Evolutionary conservation across 1,284 basidiomycete species (phyloP).

Genomic region (Ustilago xerochloae): DNA sequence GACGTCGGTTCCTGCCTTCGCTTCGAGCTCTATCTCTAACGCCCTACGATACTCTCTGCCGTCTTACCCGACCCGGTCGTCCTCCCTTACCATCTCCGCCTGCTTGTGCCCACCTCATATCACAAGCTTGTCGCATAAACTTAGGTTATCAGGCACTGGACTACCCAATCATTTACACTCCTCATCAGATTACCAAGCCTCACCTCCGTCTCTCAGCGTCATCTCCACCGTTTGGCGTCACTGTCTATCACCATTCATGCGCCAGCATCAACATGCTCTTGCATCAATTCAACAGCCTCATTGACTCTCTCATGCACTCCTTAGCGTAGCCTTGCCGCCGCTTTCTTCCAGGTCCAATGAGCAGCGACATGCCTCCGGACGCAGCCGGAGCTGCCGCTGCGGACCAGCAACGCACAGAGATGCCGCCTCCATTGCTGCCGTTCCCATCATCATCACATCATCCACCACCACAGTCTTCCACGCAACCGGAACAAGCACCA

Average conservation of each 20-base stretch:
- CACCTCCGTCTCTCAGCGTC: too few relatives aligned
- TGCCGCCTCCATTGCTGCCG: conserved; percentile 26
- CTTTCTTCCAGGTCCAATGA: neutral
- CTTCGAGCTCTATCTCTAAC: neutral
- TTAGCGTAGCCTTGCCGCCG: neutral
- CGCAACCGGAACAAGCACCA: neutral
- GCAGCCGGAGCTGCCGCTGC: neutral
- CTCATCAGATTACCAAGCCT: neutral
- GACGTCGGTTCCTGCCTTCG: neutral
- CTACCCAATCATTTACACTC: neutral
- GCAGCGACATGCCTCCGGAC: neutral
- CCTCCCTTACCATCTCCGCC: neutral
- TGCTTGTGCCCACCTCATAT: neutral
- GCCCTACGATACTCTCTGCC: neutral
- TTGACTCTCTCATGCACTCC: neutral
- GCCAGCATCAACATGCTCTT: conserved; percentile 1
- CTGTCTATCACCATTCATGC: too few relatives aligned
- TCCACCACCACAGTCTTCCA: conserved; percentile 12
- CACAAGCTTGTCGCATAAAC: neutral
- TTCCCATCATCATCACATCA: neutral
- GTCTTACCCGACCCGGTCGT: neutral
- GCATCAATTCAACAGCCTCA: neutral
- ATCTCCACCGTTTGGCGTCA: too few relatives aligned
- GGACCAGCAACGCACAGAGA: neutral
- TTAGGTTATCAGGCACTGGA: neutral